Evolutionary conservation across 108 stramenopile species (phyloP).

Genomic region (Aurantiochytrium sp.): DNA sequence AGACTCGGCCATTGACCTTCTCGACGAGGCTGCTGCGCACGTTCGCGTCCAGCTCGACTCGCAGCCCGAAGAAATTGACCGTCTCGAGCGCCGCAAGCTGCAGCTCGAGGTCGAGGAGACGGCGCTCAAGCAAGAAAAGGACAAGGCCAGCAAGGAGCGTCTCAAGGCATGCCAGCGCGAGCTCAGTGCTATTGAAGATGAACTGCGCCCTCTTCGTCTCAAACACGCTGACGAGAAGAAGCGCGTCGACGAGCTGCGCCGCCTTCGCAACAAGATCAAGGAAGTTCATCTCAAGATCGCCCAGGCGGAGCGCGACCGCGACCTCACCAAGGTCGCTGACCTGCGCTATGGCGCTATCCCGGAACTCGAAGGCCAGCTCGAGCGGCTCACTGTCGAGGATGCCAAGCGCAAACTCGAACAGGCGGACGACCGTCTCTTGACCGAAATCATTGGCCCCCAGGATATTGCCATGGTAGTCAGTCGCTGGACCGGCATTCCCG

Average conservation of each 20-base stretch:
- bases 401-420: constrained; percentile 57
- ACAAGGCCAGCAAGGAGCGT: constrained; percentile 63
- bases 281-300: constrained; percentile 66
- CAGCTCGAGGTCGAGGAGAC: constrained; percentile 91
- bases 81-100: constrained; percentile 68
- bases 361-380: constrained; percentile 64
- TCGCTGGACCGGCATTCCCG: constrained; percentile 86
- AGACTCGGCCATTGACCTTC: constrained; percentile 88
- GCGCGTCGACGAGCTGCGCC: constrained; percentile 67
- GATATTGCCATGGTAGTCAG: constrained; percentile 85
- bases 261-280: constrained; percentile 72
- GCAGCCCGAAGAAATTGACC: constrained; percentile 76
- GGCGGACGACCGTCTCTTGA: constrained; percentile 54
- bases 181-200: constrained; percentile 52
- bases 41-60: constrained; percentile 77
- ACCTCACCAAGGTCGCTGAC: constrained; percentile 84
- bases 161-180: constrained; percentile 59
- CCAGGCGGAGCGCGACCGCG: constrained; percentile 74
- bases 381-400: constrained; percentile 51
- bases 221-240: constrained; percentile 72
- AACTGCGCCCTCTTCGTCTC: constrained; percentile 55
- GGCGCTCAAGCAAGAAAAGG: constrained; percentile 68
- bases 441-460: constrained; percentile 80
- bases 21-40: constrained; percentile 91
- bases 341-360: constrained; percentile 85